Evolutionary conservation across 1,284 basidiomycete species (phyloP), one percentile per base, ranked within the genome.

Genomic region (Cryptococcus floricola): DNA sequence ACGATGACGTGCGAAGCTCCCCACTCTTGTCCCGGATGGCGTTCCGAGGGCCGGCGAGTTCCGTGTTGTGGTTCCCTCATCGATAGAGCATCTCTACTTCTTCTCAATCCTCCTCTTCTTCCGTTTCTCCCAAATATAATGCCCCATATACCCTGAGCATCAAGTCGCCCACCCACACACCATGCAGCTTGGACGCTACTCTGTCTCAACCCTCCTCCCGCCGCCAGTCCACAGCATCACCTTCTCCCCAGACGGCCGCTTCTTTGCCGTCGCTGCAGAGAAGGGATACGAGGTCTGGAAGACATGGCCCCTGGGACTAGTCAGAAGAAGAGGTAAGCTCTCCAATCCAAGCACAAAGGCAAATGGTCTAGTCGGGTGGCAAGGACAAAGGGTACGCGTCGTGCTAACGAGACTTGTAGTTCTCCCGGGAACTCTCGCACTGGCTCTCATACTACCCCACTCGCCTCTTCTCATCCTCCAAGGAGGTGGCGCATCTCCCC

Each of bases 161-260:
- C 18, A 6, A 44, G 19, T 14, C 31, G 7, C 14, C 25, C 9
- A 7, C 18, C 8, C 31, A 34, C 31, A 1, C 10, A 34, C 31
- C 31, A 94, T 95, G 90, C 91, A 95, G 82, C 83, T 94, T 68
- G 89, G 87, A 60, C 85, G 91, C 64, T 88, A 90, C 74, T 85
- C 87, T 38, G 90, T 95, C 75, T 86, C 87, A 62, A 82, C 91
- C 39, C 87, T 88, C 52, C 82, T 80, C 52, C 87, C 88, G 8
- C 82, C 89, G 53, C 84, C 87, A 65, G 85, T 93, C 66, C 82
- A 86, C 60, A 85, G 89, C 74, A 84, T 87, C 58, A 81, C 82
- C 57, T 89, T 93, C 71, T 87, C 90, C 65, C 77, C 85, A 27
- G 86, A 89, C 66, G 87, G 83, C 58, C 80, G 83, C 58, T 85